Evolutionary conservation across 495 filamentous ascomycete species (phyloP).

Genomic region (Xylaria longipes): DNA sequence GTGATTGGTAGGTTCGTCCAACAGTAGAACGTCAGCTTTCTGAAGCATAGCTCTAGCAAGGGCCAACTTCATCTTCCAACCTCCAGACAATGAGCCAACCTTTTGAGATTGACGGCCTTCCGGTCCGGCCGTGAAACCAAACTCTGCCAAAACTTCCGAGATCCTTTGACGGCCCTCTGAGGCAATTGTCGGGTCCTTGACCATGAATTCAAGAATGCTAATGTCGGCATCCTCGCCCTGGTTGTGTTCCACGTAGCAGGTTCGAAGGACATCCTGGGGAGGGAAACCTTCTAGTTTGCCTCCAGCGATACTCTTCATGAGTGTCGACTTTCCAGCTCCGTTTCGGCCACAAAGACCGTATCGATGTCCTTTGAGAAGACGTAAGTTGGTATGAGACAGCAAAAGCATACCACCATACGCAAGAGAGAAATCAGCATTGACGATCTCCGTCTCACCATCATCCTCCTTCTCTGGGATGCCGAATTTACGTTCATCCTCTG

Average conservation of each 20-base stretch:
- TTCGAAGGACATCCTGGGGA: slow-evolving; percentile 84
- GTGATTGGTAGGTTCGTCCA: slow-evolving; percentile 99
- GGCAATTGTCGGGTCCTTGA: slow-evolving; percentile 81
- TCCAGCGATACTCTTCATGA: slow-evolving; percentile 95
- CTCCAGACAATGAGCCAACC: slow-evolving; percentile 95
- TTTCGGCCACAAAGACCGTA: slow-evolving; percentile 98
- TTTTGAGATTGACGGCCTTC: slow-evolving; percentile 85
- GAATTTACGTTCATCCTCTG: slow-evolving; percentile 85
- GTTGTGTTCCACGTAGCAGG: slow-evolving; percentile 99
- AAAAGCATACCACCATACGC: slow-evolving; percentile 98
- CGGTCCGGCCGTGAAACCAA: slow-evolving; percentile 90
- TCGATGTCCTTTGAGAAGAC: slow-evolving; percentile 91
- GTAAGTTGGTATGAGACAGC: slow-evolving; percentile 93
- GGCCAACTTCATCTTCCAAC: slow-evolving; percentile 99
- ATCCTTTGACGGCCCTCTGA: slow-evolving; percentile 80
- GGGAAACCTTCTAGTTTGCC: slow-evolving; percentile 98
- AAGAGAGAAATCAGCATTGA: slow-evolving; percentile 97
- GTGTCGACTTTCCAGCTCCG: slow-evolving; percentile 95
- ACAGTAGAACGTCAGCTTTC: slow-evolving; percentile 90
- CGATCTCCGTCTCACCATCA: slow-evolving; percentile 86
- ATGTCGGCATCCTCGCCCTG: slow-evolving; percentile 96
- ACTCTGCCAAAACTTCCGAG: slow-evolving; percentile 79
- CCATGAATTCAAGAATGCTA: slow-evolving; percentile 89
- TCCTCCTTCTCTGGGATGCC: slow-evolving; percentile 85
- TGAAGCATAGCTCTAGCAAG: slow-evolving; percentile 96